phyloP scores from a whole-genome alignment of 2,329 filamentous ascomycete species.

The Alternaria brassicicola region DNA sequence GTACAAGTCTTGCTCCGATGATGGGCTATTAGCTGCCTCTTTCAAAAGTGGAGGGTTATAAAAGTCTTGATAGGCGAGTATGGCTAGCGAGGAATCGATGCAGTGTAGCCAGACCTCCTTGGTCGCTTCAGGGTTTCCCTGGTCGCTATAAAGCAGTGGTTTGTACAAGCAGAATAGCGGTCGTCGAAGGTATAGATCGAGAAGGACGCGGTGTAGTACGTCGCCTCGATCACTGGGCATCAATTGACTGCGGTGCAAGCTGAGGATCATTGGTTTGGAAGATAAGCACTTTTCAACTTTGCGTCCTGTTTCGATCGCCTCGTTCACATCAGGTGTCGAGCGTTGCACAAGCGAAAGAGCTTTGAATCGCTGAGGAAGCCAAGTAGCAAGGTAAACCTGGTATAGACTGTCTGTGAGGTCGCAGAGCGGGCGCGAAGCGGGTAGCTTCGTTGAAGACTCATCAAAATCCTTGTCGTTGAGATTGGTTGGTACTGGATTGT shows the following conservation, averaged over 20 bases:
- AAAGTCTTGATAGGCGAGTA: constrained; percentile 28
- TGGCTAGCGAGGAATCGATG: constrained; percentile 25
- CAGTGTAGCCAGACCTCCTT: constrained; percentile 22
- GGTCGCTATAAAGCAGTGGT: constrained; percentile 26
- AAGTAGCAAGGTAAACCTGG: constrained; percentile 26
- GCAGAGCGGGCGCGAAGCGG: constrained; percentile 6
- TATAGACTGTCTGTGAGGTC: constrained; percentile 25
- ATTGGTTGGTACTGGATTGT: constrained; percentile 20
- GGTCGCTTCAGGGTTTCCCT: constrained; percentile 3
- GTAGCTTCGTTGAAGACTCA: constrained; percentile 15
- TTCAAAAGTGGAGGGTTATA: constrained; percentile 13
- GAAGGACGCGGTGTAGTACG: constrained; percentile 21
- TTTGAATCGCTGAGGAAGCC: constrained; percentile 21
- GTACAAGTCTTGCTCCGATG: constrained; percentile 34
- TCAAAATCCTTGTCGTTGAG: constrained; percentile 28
- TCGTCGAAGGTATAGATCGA: constrained; percentile 27
- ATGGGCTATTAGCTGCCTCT: constrained; percentile 1
- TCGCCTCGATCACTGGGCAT: constrained; percentile 9
- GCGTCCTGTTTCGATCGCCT: constrained; percentile 18
- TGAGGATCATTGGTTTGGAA: constrained; percentile 15
- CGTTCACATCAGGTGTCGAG: constrained; percentile 12
- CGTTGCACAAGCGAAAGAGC: constrained; percentile 25
- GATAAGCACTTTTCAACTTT: constrained; percentile 17
- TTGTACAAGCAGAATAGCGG: constrained; percentile 26
- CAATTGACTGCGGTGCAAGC: constrained; percentile 7